Percentiles rank a stretch among this genome's conserved stretches.
phyloP scores from a whole-genome alignment of 805 yeast species.

The Pichia manshurica region DNA sequence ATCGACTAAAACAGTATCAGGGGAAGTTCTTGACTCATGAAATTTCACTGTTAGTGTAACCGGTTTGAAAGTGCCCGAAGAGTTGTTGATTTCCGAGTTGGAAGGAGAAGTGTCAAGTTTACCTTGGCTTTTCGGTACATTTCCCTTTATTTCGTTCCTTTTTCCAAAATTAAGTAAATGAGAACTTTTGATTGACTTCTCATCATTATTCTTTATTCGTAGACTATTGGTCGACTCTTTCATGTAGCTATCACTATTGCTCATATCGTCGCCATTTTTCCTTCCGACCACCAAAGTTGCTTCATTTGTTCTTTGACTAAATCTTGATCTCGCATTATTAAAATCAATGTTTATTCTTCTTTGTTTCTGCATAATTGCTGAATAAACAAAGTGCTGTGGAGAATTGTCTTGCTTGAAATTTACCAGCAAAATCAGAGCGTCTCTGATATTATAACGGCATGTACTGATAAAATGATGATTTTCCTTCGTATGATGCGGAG shows the following conservation, averaged over 20 bases:
- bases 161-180: not conserved
- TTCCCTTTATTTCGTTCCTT: not conserved
- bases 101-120: not conserved
- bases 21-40: slow-evolving; percentile 61
- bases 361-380: slow-evolving; percentile 18
- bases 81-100: slow-evolving; percentile 1
- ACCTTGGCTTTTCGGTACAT: not conserved
- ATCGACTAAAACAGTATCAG: slow-evolving; percentile 60
- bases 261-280: not conserved
- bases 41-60: slow-evolving; percentile 44
- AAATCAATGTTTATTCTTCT: slow-evolving; percentile 25
- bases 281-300: slow-evolving; percentile 30
- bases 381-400: too few relatives aligned
- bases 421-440: too few relatives aligned
- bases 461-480: too few relatives aligned
- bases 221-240: not conserved
- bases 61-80: slow-evolving; percentile 23
- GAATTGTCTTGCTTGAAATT: too few relatives aligned
- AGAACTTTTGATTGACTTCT: not conserved
- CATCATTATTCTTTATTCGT: not conserved
- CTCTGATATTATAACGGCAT: too few relatives aligned
- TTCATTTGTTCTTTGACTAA: slow-evolving; percentile 31
- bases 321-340: slow-evolving; percentile 23
- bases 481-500: too few relatives aligned
- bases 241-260: not conserved